Conservation (phyloP, 1,139 yeast genomes). For the Debaryomyces nepalensis region DNA sequence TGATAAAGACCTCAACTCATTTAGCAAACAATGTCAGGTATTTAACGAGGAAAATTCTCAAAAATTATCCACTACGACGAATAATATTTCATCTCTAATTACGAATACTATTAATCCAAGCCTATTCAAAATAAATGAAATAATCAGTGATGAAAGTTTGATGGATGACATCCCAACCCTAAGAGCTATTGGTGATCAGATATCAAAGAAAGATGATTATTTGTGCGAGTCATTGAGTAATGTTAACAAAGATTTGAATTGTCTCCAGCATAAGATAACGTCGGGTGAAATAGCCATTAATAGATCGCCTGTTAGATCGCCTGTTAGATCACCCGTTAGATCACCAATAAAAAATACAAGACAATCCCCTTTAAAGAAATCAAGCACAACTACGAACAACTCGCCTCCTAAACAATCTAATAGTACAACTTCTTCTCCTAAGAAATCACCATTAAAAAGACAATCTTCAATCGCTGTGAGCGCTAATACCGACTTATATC, state of each 20-base stretch:
- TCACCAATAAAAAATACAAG: background rate
- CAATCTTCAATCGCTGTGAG: constrained; percentile 11
- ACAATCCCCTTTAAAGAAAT: constrained; percentile 4
- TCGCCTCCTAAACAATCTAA: constrained; percentile 3
- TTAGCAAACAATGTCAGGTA: constrained; percentile 9
- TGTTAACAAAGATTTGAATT: constrained; percentile 6
- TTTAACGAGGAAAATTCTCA: constrained; percentile 13
- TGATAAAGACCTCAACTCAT: constrained; percentile 11
- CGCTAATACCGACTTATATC: constrained; percentile 9
- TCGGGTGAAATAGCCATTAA: constrained; percentile 1
- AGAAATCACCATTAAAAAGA: constrained; percentile 12
- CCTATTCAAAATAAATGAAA: constrained; percentile 10
- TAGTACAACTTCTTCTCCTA: constrained; percentile 6
- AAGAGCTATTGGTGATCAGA: background rate
- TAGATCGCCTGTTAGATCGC: constrained; percentile 8
- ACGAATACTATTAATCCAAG: constrained; percentile 14
- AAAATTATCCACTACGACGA: constrained; percentile 15
- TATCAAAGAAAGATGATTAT: background rate
- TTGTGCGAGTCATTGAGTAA: constrained; percentile 4
- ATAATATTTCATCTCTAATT: constrained; percentile 13
- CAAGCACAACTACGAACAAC: constrained; percentile 6
- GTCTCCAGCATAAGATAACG: constrained; percentile 1
- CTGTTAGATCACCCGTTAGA: constrained; percentile 1
- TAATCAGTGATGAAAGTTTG: constrained; percentile 6
- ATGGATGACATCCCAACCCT: constrained; percentile 7